Evolutionary conservation across 2,329 filamentous ascomycete genomes (phyloP), one percentile per base, ranked within the genome.

Genomic region (Xylariaceae sp.): DNA sequence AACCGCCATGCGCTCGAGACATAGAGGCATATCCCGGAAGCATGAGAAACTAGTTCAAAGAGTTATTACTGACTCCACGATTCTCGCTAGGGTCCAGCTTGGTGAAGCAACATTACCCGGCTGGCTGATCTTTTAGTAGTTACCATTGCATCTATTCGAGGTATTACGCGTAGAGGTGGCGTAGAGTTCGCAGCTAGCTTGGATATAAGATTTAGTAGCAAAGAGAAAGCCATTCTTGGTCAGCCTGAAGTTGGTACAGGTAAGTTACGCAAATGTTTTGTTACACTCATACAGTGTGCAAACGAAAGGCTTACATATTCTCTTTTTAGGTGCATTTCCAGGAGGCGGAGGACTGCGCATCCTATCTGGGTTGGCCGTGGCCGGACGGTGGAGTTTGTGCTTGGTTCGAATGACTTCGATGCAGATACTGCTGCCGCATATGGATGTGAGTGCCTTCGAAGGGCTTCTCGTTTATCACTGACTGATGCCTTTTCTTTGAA

Each of bases 191-290:
- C 21, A 7, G 37, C 37, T n/a, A 22, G 11, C 4, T 17, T 40
- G 8, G 37, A 40, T 40, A 22, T 40, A 7, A 40, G 37, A 22
- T 40, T 40, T 25, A 22, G 37, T 14, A 40, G 37, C 22, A 40
- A 40, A 17, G 37, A 40, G 37, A 40, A 40, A 17, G 37, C 37
- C 21, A 40, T 40, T 17, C 10, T 40, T 5, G 21, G 6, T 21
- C 37, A 40, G 37, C 37, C 21, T 17, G 37, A 40, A 17, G 37
- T 25, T 21, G 21, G 37, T 14, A 21, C 19, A 25, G 37, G 37
- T 40, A 40, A 23, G 37, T 12, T 23, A 17, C 20, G n/a, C 7
- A 6, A 12, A 40, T 23, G 8, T 5, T n/a, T n/a, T n/a, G n/a
- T n/a, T n/a, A n/a, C n/a, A n/a, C n/a, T n/a, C n/a, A n/a, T n/a